A percentile compares a stretch with the other conserved stretches of the same genome.
Conservation (phyloP, 1,139 yeast species). For the Blastobotrys buckinghamii region DNA sequence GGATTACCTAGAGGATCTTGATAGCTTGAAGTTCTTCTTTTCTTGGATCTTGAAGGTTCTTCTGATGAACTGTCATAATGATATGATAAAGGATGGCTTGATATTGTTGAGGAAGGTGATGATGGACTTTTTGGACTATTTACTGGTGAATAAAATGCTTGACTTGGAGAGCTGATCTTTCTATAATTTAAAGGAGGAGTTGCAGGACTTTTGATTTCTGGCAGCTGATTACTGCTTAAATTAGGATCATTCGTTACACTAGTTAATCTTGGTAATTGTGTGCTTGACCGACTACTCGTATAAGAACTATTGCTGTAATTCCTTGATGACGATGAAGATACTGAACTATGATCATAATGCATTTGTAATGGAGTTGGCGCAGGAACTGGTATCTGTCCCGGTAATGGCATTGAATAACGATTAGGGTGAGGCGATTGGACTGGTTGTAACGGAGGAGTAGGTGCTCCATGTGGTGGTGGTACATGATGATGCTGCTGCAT, state of each 20-base stretch:
- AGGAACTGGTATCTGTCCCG: conserved; percentile 1
- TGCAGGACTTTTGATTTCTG: background rate
- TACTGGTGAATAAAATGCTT: background rate
- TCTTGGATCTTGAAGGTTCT: conserved; percentile 15
- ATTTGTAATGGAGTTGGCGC: conserved; percentile 1
- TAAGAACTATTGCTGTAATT: background rate
- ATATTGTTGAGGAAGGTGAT: conserved; percentile 8
- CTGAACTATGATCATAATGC: background rate
- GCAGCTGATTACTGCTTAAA: background rate
- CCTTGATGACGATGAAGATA: background rate
- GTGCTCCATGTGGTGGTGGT: background rate
- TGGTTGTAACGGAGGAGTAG: too few species aligned
- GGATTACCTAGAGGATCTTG: conserved; percentile 26
- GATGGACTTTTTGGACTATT: conserved; percentile 5
- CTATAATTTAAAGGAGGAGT: background rate
- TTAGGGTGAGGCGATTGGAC: background rate
- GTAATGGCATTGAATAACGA: conserved; percentile 2
- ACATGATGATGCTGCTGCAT: background rate
- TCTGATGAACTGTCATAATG: conserved; percentile 6
- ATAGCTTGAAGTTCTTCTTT: conserved; percentile 28
- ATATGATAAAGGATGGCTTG: conserved; percentile 1
- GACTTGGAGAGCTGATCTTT: background rate
- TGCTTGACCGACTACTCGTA: background rate
- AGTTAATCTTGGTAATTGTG: background rate
- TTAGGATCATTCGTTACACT: background rate